Evolutionary conservation across 192 early-diverging fungal species (phyloP).

Genomic region (Coemansia sp.): DNA sequence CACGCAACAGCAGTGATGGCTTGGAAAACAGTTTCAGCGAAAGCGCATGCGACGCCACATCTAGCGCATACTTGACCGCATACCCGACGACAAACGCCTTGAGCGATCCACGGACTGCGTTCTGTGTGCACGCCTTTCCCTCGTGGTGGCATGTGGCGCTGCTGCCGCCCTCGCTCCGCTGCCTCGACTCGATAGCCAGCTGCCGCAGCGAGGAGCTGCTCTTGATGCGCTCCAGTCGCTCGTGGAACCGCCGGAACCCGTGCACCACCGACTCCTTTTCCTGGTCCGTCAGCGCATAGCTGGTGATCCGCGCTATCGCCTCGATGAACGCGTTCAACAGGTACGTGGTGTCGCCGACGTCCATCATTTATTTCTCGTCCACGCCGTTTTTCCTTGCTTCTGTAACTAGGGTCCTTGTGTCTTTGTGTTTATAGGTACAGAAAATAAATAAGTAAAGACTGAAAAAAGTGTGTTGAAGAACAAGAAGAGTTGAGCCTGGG

Average conservation of each 20-base stretch:
- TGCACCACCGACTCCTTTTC: constrained; percentile 66
- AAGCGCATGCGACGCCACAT: constrained; percentile 57
- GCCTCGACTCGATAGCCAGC: constrained; percentile 46
- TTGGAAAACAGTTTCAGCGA: constrained; percentile 56
- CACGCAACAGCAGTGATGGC: constrained; percentile 39
- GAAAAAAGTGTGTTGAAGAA: background rate
- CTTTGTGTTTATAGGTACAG: too few species aligned
- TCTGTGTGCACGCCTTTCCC: constrained; percentile 67
- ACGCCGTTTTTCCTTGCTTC: too few species aligned
- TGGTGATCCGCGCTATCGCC: constrained; percentile 61
- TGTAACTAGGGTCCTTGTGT: background rate
- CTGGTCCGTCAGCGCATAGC: constrained; percentile 65
- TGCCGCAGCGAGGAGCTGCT: constrained; percentile 48
- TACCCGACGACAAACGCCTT: constrained; percentile 66
- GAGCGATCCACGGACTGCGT: constrained; percentile 65
- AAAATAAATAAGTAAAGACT: background rate
- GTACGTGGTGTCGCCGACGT: constrained; percentile 18
- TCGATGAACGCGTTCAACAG: constrained; percentile 65
- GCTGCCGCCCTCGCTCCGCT: background rate
- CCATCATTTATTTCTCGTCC: constrained; percentile 8
- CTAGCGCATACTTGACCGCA: constrained; percentile 62
- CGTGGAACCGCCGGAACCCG: constrained; percentile 64
- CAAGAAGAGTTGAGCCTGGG: background rate
- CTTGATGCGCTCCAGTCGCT: constrained; percentile 67
- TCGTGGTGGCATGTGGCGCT: constrained; percentile 59